Evolutionary conservation across 2,329 filamentous ascomycete genomes (phyloP).

Genomic region (Helicocarpus griseus): DNA sequence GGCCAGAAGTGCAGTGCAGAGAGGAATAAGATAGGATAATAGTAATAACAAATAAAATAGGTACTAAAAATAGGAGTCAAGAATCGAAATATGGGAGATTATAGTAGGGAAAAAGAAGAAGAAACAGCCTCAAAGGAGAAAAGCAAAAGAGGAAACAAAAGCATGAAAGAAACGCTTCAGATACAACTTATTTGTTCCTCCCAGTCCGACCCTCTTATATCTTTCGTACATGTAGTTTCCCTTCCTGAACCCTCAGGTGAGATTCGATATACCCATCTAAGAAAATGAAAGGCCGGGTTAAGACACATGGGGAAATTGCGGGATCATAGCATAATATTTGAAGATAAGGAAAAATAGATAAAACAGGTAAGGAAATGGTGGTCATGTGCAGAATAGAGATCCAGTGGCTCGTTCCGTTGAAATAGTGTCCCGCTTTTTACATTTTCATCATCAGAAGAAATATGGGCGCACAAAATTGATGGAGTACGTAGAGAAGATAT

Average conservation of each 20-base stretch:
- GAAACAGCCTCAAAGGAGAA: background rate
- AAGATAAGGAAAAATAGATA: background rate
- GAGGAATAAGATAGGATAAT: constrained; percentile 11
- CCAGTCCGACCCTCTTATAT: background rate
- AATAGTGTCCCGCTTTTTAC: too few relatives aligned
- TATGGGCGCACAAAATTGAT: too few relatives aligned
- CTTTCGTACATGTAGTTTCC: background rate
- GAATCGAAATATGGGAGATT: background rate
- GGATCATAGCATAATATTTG: background rate
- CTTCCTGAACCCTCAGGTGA: background rate
- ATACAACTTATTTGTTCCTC: constrained; percentile 17
- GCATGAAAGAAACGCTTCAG: background rate
- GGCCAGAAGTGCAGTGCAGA: constrained; percentile 11
- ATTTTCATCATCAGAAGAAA: too few relatives aligned
- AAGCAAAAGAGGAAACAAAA: background rate
- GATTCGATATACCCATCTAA: background rate
- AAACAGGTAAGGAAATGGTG: background rate
- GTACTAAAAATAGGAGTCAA: background rate
- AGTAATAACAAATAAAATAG: background rate
- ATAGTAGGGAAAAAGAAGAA: background rate
- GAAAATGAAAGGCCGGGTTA: background rate
- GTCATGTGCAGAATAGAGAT: too few relatives aligned
- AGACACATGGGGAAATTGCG: background rate
- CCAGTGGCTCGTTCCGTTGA: too few relatives aligned
- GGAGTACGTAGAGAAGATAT: constrained; percentile 5